Conservation (phyloP, 257 asterid genomes). For the Nicotiana otophora region DNA sequence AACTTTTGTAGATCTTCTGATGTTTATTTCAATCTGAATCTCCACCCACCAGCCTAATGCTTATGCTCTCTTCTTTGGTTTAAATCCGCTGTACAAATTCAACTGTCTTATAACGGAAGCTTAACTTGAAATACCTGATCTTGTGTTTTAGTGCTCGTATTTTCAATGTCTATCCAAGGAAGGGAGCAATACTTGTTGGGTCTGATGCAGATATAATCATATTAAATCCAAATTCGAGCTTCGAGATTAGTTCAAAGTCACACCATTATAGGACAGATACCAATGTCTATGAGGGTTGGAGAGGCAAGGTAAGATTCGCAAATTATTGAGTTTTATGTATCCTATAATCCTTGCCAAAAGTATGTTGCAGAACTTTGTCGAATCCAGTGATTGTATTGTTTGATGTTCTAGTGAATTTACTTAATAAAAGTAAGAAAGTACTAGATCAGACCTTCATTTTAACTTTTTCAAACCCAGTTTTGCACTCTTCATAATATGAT, state of each 20-base stretch:
- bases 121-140: slow-evolving; percentile 6
- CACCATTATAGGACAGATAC: slow-evolving; percentile 89
- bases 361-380: neutral
- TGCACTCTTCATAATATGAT: too few relatives aligned
- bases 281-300: slow-evolving; percentile 83
- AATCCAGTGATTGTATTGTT: neutral
- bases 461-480: too few relatives aligned
- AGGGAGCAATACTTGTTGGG: slow-evolving; percentile 87
- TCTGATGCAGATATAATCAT: slow-evolving; percentile 94
- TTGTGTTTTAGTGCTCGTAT: slow-evolving; percentile 61
- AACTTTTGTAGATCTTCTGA: neutral
- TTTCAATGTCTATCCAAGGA: slow-evolving; percentile 90
- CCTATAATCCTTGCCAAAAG: neutral
- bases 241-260: slow-evolving; percentile 60
- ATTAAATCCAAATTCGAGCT: slow-evolving; percentile 80
- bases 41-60: neutral
- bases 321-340: neutral
- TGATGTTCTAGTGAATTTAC: neutral
- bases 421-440: neutral
- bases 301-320: slow-evolving; percentile 55
- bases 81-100: neutral
- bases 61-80: neutral
- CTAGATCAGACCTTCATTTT: too few relatives aligned
- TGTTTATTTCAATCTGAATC: neutral
- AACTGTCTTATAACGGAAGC: neutral